These are phyloP conservation scores for Colletotrichum sansevieriae DNA, from an alignment of 2,329 filamentous ascomycete genomes.

Conservation along the genomic window DNA sequence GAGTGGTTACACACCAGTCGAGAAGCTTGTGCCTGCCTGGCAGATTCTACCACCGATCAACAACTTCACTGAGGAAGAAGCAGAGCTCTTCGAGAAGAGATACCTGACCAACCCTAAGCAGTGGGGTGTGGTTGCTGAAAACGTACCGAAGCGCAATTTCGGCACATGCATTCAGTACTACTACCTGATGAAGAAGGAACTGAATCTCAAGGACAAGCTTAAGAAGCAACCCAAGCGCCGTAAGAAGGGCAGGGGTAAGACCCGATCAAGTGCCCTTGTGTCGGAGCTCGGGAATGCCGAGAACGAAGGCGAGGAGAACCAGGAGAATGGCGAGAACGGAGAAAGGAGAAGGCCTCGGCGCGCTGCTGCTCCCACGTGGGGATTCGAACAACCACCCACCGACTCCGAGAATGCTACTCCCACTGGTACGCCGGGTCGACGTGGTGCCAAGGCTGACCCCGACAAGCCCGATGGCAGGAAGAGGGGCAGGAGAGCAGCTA, in stretches of 20 bases:
- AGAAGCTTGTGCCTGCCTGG: constrained; percentile 77
- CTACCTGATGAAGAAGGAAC: constrained; percentile 82
- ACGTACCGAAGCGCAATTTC: constrained; percentile 76
- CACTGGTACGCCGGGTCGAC: constrained; percentile 68
- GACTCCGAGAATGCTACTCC: constrained; percentile 73
- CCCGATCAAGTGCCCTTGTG: constrained; percentile 73
- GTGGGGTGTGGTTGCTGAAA: constrained; percentile 82
- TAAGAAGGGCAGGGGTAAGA: constrained; percentile 64
- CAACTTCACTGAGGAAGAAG: constrained; percentile 81
- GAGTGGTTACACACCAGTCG: constrained; percentile 73
- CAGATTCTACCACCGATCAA: constrained; percentile 79
- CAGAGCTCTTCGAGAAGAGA: constrained; percentile 77
- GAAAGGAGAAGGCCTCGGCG: constrained; percentile 72
- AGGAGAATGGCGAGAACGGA: constrained; percentile 70
- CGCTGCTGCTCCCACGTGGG: constrained; percentile 79
- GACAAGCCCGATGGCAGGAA: constrained; percentile 57
- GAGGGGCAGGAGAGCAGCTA: constrained; percentile 54
- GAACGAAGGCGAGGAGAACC: constrained; percentile 67
- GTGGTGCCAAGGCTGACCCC: constrained; percentile 62
- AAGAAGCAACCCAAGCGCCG: constrained; percentile 73
- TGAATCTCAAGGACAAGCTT: constrained; percentile 82
- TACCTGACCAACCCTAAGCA: constrained; percentile 85
- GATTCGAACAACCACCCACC: constrained; percentile 68
- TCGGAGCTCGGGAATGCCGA: constrained; percentile 74
- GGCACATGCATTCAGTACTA: constrained; percentile 88